These are phyloP conservation scores for Vaccinium myrtillus DNA, from an alignment of 148 eudicot species.

Conservation along the genomic window DNA sequence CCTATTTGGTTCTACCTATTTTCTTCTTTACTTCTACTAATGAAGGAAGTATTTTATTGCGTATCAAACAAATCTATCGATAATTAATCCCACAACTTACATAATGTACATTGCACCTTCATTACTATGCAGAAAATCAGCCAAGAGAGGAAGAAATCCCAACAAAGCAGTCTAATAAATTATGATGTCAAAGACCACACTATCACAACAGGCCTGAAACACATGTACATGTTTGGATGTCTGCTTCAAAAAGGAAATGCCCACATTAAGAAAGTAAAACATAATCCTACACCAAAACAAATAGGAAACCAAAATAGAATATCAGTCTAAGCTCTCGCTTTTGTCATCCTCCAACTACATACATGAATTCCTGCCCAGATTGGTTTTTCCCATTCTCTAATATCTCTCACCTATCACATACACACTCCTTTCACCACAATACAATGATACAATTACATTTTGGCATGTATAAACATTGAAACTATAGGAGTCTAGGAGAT, in stretches of 20 bases:
- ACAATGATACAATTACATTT: neutral
- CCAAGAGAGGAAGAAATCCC: too few species aligned
- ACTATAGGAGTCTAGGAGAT: neutral
- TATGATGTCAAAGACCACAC: neutral
- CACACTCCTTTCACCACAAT: neutral
- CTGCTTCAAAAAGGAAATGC: neutral
- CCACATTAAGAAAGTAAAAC: neutral
- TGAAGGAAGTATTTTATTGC: too few species aligned
- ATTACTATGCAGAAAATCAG: too few species aligned
- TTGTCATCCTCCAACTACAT: neutral
- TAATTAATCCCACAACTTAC: too few species aligned
- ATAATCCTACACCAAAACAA: neutral
- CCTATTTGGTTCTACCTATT: too few species aligned
- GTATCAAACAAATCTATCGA: too few species aligned
- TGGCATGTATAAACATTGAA: neutral
- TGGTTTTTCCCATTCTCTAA: neutral
- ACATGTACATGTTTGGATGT: neutral
- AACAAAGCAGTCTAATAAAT: too few species aligned
- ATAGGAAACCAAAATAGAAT: neutral
- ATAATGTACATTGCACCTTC: too few species aligned
- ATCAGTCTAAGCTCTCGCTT: neutral
- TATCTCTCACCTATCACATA: neutral
- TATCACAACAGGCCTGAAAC: too few species aligned
- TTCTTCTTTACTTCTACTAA: too few species aligned
- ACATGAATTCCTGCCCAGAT: neutral